These are phyloP conservation scores for Trametopsis cervina DNA, from an alignment of 768 basidiomycete species.

Conservation along the genomic window DNA sequence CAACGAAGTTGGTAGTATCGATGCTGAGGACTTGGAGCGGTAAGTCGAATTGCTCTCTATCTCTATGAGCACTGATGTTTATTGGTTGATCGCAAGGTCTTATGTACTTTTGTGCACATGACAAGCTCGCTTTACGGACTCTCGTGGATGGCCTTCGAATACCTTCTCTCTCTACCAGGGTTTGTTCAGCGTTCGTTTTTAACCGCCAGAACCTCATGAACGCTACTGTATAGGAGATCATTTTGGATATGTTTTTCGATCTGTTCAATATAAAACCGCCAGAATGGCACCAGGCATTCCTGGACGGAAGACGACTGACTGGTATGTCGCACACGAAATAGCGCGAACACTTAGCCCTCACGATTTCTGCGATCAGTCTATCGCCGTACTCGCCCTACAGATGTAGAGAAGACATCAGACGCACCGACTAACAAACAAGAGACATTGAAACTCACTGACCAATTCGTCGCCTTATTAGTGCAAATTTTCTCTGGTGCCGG, in stretches of 20 bases:
- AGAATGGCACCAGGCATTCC: constrained; percentile 90
- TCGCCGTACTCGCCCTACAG: constrained; percentile 34
- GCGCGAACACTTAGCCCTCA: neutral
- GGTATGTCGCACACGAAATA: constrained; percentile 38
- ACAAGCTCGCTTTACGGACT: constrained; percentile 78
- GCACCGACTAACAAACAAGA: constrained; percentile 37
- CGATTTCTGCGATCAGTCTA: constrained; percentile 43
- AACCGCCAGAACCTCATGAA: neutral
- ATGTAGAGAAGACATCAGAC: constrained; percentile 14
- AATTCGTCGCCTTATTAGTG: constrained; percentile 83
- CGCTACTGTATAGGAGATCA: constrained; percentile 60
- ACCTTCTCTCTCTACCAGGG: constrained; percentile 81
- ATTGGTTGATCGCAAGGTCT: constrained; percentile 41
- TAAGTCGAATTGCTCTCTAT: constrained; percentile 30
- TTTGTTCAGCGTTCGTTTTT: constrained; percentile 30
- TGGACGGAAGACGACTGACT: constrained; percentile 81
- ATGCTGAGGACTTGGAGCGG: constrained; percentile 94
- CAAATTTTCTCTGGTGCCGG: constrained; percentile 84
- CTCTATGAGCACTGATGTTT: neutral
- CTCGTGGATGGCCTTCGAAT: constrained; percentile 82
- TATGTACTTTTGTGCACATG: constrained; percentile 90
- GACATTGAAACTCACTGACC: constrained; percentile 80
- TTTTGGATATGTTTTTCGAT: constrained; percentile 93
- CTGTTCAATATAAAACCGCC: constrained; percentile 87
- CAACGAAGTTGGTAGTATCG: constrained; percentile 68